Conservation (phyloP, 257 asterid species). For the Gentiana dahurica region DNA sequence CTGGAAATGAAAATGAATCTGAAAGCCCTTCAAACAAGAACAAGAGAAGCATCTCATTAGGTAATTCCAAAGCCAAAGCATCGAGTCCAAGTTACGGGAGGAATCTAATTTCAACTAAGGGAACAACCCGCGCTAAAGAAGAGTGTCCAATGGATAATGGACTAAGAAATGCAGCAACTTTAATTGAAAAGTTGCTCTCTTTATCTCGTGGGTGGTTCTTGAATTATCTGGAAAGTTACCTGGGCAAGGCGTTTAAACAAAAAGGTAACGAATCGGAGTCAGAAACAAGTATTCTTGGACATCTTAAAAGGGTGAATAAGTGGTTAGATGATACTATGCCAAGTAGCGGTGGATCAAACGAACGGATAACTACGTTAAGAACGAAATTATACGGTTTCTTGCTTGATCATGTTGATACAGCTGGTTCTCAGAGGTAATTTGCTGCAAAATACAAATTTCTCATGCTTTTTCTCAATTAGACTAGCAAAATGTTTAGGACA, state of each 20-base stretch:
- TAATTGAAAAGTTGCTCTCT: conserved; percentile 45
- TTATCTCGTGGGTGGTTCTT: conserved; percentile 63
- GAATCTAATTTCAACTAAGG: conserved; percentile 17
- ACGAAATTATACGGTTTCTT: conserved; percentile 56
- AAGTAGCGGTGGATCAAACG: conserved; percentile 26
- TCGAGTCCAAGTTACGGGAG: conserved; percentile 20
- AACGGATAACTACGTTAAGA: conserved; percentile 50
- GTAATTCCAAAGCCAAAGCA: conserved; percentile 14
- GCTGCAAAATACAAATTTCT: neutral
- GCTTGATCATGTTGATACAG: conserved; percentile 57
- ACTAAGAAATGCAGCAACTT: conserved; percentile 36
- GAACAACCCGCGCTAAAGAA: conserved; percentile 17
- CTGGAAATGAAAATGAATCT: conserved; percentile 18
- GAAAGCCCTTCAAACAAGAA: conserved; percentile 21
- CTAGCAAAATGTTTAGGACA: no score
- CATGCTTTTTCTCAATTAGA: no score
- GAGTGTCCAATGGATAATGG: conserved; percentile 32
- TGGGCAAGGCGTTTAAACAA: conserved; percentile 35
- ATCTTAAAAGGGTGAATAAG: conserved; percentile 57
- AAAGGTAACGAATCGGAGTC: conserved; percentile 22
- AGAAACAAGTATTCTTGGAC: conserved; percentile 55
- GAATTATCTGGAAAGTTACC: conserved; percentile 50
- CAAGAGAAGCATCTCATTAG: conserved; percentile 17
- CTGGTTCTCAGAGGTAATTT: conserved; percentile 26
- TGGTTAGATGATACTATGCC: conserved; percentile 61